phyloP scores from a whole-genome alignment of 169 alveolate species.

The Hepatocystis sp. region DNA sequence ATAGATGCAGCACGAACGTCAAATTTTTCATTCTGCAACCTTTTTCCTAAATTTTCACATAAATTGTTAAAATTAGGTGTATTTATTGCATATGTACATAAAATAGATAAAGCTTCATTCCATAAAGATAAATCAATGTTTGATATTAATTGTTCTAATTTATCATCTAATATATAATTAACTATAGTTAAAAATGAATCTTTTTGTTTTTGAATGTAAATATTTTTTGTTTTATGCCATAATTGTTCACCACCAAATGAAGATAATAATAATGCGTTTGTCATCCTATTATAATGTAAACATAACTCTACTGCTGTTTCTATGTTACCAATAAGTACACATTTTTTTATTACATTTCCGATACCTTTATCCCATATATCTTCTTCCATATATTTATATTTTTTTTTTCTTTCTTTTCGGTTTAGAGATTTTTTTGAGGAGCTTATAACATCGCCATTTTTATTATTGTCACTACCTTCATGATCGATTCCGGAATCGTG shows the following conservation, averaged over 20 bases:
- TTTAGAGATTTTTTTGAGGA: no score
- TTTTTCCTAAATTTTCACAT: constrained; percentile 78
- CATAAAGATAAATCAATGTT: constrained; percentile 78
- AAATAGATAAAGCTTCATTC: constrained; percentile 81
- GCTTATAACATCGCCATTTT: no score
- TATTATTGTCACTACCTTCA: background rate
- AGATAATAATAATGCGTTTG: constrained; percentile 83
- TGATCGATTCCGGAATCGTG: background rate
- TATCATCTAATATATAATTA: constrained; percentile 78
- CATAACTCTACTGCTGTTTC: constrained; percentile 84
- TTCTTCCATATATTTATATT: no score
- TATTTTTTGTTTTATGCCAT: constrained; percentile 78
- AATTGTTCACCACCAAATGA: constrained; percentile 84
- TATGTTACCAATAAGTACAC: constrained; percentile 79
- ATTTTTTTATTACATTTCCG: constrained; percentile 75
- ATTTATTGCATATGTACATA: constrained; percentile 77
- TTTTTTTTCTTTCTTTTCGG: no score
- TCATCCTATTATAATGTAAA: constrained; percentile 71
- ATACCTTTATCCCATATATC: constrained; percentile 59
- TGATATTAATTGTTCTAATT: constrained; percentile 72
- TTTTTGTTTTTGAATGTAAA: constrained; percentile 64
- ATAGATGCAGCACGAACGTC: constrained; percentile 86
- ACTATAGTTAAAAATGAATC: constrained; percentile 78
- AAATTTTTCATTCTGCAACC: constrained; percentile 79
- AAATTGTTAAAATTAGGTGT: constrained; percentile 68